Percentiles rank a stretch among this genome's conserved stretches.
Conservation (phyloP, 768 basidiomycete genomes). For the Cyclocybe cylindracea region DNA sequence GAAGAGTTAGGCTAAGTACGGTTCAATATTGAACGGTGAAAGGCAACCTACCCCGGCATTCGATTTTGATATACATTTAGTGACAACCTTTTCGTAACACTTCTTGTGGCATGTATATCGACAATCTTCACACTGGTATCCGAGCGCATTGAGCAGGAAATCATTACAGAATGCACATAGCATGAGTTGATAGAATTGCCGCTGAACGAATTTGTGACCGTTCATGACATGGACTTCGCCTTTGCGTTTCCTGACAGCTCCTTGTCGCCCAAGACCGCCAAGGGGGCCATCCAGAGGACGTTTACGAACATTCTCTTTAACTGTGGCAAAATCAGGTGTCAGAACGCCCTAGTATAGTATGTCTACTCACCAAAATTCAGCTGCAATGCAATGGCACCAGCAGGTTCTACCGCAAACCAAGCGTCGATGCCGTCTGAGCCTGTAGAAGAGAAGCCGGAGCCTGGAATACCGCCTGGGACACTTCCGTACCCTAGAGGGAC, state of each 20-base stretch:
- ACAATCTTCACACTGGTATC: conserved; percentile 99
- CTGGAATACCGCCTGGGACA: conserved; percentile 35
- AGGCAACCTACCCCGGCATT: conserved; percentile 77
- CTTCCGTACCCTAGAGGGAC: conserved; percentile 51
- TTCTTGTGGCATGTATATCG: conserved; percentile 99
- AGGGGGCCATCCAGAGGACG: conserved; percentile 86
- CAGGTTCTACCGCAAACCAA: conserved; percentile 97
- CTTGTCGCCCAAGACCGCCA: conserved; percentile 94
- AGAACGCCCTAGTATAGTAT: conserved; percentile 4
- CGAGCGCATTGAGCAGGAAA: conserved; percentile 94
- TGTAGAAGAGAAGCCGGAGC: conserved; percentile 35
- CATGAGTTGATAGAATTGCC: conserved; percentile 98
- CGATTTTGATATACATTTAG: conserved; percentile 98
- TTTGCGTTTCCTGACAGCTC: conserved; percentile 96
- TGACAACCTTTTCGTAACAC: conserved; percentile 98
- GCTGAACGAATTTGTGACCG: conserved; percentile 96
- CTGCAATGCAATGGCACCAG: conserved; percentile 86
- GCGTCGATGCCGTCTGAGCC: conserved; percentile 84
- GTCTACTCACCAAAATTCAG: conserved; percentile 85
- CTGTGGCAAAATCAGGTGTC: conserved; percentile 41
- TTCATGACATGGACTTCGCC: conserved; percentile 99
- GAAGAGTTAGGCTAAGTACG: conserved; percentile 7
- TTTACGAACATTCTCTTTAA: conserved; percentile 97
- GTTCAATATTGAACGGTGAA: neutral
- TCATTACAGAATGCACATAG: conserved; percentile 98